These are phyloP conservation scores for Fusarium sambucinum DNA, from an alignment of 2,329 filamentous ascomycete species.

Conservation along the genomic window DNA sequence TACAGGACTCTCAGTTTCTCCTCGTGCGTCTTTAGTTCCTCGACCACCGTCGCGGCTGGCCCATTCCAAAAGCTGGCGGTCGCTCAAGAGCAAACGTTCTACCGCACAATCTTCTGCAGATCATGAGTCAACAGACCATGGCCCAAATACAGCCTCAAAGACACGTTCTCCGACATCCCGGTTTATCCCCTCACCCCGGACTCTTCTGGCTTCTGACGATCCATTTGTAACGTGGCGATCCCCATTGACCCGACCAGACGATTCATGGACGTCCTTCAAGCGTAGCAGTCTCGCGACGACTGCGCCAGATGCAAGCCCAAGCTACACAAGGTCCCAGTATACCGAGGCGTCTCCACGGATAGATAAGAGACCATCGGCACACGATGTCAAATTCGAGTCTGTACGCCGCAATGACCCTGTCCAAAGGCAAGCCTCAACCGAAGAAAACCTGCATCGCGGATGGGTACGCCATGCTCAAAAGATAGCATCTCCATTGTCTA, in stretches of 20 bases:
- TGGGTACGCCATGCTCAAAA: slow-evolving; percentile 44
- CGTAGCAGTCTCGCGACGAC: slow-evolving; percentile 13
- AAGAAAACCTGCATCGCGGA: slow-evolving; percentile 13
- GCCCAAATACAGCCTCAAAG: neutral
- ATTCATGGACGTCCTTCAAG: slow-evolving; percentile 35
- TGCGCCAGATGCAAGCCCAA: slow-evolving; percentile 28
- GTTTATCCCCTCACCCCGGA: slow-evolving; percentile 4
- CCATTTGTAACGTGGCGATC: slow-evolving; percentile 23
- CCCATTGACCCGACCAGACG: slow-evolving; percentile 20
- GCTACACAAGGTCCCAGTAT: slow-evolving; percentile 37
- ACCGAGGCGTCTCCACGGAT: slow-evolving; percentile 1
- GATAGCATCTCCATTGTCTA: slow-evolving; percentile 43
- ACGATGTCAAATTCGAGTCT: neutral
- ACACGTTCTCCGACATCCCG: neutral
- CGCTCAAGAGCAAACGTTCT: slow-evolving; percentile 9
- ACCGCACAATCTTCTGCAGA: neutral
- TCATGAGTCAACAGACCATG: neutral
- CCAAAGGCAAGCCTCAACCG: neutral
- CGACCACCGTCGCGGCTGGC: slow-evolving; percentile 10
- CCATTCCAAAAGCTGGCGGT: slow-evolving; percentile 35
- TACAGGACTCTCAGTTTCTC: slow-evolving; percentile 3
- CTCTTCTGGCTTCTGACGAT: slow-evolving; percentile 23
- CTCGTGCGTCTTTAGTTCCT: neutral
- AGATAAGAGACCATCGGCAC: neutral
- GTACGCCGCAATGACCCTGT: neutral